Percentiles rank a stretch among this genome's conserved stretches.
Evolutionary conservation across 2,329 filamentous ascomycete genomes (phyloP).

Genomic region (Lizonia empirigonia): DNA sequence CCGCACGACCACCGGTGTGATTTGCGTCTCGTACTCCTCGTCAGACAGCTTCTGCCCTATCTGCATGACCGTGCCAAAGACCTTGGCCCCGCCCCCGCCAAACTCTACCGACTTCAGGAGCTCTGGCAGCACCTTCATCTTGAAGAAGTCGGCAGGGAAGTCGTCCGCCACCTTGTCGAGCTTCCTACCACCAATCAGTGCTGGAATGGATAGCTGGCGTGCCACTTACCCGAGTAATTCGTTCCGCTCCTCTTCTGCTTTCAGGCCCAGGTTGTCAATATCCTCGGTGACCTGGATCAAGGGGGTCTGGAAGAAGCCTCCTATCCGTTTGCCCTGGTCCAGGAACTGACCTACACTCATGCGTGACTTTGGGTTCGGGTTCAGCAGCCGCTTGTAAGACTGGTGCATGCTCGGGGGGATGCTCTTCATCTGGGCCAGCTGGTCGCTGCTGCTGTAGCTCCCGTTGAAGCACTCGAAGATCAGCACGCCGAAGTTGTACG

Average conservation of each 20-base stretch:
- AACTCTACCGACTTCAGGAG: constrained; percentile 99
- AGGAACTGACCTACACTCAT: constrained; percentile 84
- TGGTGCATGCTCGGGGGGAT: constrained; percentile 88
- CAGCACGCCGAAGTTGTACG: constrained; percentile 82
- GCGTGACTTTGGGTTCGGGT: constrained; percentile 85
- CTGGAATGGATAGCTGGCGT: too few relatives aligned
- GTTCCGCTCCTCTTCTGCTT: constrained; percentile 81
- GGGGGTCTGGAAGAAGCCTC: constrained; percentile 90
- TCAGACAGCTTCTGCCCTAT: constrained; percentile 84
- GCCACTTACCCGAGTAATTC: constrained; percentile 71
- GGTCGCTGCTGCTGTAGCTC: constrained; percentile 74
- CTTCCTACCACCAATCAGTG: constrained; percentile 56
- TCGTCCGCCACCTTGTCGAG: constrained; percentile 87
- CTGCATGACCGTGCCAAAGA: constrained; percentile 85
- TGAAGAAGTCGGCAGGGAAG: constrained; percentile 97
- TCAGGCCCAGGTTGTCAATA: constrained; percentile 90
- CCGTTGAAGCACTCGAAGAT: constrained; percentile 94
- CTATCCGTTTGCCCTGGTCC: constrained; percentile 81
- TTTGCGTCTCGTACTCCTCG: constrained; percentile 84
- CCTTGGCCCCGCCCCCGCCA: constrained; percentile 90
- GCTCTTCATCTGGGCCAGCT: constrained; percentile 82
- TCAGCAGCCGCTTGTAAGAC: constrained; percentile 87
- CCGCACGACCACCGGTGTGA: constrained; percentile 85
- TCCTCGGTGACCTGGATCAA: constrained; percentile 91
- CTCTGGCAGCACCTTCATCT: constrained; percentile 93